These are phyloP conservation scores for Rosa rugosa DNA, from an alignment of 306 rosid genomes.

Conservation along the genomic window DNA sequence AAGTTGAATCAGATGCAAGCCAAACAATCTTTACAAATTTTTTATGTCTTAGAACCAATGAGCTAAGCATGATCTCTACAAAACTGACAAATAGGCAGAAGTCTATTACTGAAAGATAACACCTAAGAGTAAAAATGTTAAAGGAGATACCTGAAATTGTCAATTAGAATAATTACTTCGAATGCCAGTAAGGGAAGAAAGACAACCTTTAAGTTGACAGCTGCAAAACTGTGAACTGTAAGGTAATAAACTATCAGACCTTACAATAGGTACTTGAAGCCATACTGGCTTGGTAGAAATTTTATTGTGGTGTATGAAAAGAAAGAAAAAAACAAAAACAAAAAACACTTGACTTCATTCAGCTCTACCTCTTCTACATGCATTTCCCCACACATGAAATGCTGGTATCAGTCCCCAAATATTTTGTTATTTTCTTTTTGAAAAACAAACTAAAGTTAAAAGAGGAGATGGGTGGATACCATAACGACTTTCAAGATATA, in stretches of 20 bases:
- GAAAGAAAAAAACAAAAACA: too few relatives aligned
- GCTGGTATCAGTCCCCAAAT: constrained; percentile 16
- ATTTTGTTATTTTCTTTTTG: neutral
- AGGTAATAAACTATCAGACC: constrained; percentile 26
- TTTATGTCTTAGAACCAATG: neutral
- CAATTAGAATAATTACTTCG: constrained; percentile 73
- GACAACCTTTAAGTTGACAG: constrained; percentile 80
- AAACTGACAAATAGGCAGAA: neutral
- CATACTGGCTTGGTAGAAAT: neutral
- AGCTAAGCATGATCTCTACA: neutral
- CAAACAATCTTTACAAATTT: neutral
- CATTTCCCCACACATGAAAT: constrained; percentile 2
- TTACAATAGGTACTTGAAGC: constrained; percentile 11
- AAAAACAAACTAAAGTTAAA: constrained; percentile 4
- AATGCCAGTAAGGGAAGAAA: constrained; percentile 90
- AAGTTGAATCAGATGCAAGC: neutral
- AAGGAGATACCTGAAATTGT: constrained; percentile 88
- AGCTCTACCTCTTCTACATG: neutral
- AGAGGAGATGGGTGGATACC: constrained; percentile 47
- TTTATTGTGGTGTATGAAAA: constrained; percentile 1
- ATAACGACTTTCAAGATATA: constrained; percentile 81
- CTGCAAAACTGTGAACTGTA: constrained; percentile 70
- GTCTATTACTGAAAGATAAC: neutral
- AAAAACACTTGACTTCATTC: neutral
- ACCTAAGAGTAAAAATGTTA: neutral